phyloP scores from a whole-genome alignment of 805 yeast species.

The Monosporozyma aquatica region DNA sequence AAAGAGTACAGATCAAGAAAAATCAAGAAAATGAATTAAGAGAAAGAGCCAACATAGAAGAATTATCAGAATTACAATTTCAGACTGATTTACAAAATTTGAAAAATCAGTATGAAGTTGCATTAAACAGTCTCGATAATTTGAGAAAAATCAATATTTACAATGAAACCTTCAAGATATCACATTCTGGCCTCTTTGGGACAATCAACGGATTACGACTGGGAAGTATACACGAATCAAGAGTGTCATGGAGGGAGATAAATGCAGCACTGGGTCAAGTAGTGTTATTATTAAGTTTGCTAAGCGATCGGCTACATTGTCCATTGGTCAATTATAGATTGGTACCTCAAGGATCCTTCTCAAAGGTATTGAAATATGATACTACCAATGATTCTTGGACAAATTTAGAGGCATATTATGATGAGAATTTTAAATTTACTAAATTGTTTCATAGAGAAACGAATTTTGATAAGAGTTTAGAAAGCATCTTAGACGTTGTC shows the following conservation, averaged over 20 bases:
- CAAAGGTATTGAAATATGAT: slow-evolving; percentile 50
- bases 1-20: slow-evolving; percentile 39
- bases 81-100: slow-evolving; percentile 52
- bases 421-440: slow-evolving; percentile 64
- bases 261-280: slow-evolving; percentile 89
- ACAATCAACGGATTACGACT: slow-evolving; percentile 77
- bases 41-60: slow-evolving; percentile 43
- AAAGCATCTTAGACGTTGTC: slow-evolving; percentile 48
- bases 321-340: slow-evolving; percentile 51
- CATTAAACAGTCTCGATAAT: slow-evolving; percentile 56
- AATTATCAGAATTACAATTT: slow-evolving; percentile 43
- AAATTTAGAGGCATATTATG: slow-evolving; percentile 52
- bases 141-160: slow-evolving; percentile 73
- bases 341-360: slow-evolving; percentile 77
- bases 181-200: slow-evolving; percentile 77
- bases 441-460: slow-evolving; percentile 58
- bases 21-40: slow-evolving; percentile 32
- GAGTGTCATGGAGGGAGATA: slow-evolving; percentile 82
- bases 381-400: slow-evolving; percentile 31
- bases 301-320: slow-evolving; percentile 47
- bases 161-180: slow-evolving; percentile 73
- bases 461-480: slow-evolving; percentile 72
- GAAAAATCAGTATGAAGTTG: slow-evolving; percentile 52
- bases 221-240: slow-evolving; percentile 53
- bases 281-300: slow-evolving; percentile 56